These are phyloP conservation scores for Przewalskia tangutica DNA, from an alignment of 257 asterid species.

Conservation along the genomic window DNA sequence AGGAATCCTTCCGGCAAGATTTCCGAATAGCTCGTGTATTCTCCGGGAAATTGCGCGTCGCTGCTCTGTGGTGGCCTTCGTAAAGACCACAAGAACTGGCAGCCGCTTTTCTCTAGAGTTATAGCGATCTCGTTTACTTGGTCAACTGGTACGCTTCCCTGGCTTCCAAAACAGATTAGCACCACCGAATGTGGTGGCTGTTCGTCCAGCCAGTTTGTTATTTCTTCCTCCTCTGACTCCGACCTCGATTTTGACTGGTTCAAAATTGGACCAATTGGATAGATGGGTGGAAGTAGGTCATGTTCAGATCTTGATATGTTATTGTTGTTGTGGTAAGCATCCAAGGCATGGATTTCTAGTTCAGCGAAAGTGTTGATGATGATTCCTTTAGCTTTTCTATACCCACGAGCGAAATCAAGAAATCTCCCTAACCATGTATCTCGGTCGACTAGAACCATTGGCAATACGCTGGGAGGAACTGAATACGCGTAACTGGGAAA, in stretches of 20 bases:
- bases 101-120: not conserved
- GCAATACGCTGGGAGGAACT: constrained; percentile 32
- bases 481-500: constrained; percentile 36
- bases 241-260: constrained; percentile 16
- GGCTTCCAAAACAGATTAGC: constrained; percentile 12
- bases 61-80: not conserved
- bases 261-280: constrained; percentile 48
- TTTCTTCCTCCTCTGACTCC: not conserved
- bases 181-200: constrained; percentile 4
- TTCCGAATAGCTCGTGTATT: constrained; percentile 7
- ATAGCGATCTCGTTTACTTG: constrained; percentile 10
- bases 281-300: constrained; percentile 28
- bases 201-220: constrained; percentile 33
- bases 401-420: constrained; percentile 42
- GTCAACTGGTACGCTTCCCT: not conserved
- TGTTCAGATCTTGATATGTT: constrained; percentile 2
- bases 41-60: not conserved
- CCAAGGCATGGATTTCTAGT: constrained; percentile 36
- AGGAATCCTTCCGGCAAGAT: constrained; percentile 47
- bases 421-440: constrained; percentile 40
- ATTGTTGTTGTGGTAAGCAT: constrained; percentile 9
- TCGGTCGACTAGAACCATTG: constrained; percentile 34
- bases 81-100: constrained; percentile 10
- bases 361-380: constrained; percentile 45
- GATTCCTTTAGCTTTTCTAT: constrained; percentile 45